Evolutionary conservation across 2,329 filamentous ascomycete genomes (phyloP), one percentile per base, ranked within the genome.

Genomic region (Purpureocillium takamizusanense): DNA sequence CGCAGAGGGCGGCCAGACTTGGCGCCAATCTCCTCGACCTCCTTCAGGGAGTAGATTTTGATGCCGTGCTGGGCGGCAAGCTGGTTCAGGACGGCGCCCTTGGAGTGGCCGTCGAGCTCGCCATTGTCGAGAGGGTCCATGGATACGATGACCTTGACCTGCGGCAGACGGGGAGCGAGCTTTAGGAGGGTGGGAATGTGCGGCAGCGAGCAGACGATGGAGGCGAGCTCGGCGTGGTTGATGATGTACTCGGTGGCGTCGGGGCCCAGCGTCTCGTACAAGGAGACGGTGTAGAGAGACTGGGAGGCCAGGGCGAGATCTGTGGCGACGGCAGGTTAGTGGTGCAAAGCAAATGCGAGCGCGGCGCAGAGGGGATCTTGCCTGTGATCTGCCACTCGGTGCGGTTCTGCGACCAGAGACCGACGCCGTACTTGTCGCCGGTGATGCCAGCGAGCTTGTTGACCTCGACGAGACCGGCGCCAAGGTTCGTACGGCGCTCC

Each of bases 181-280:
- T 88, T 89, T 45, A 95, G 70, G 39, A 95, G 74, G 13, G 79
- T 76, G 2, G 87, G 81, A 38, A 95, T 80, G 54, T 95, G 89
- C 32, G 79, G 78, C 33, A 95, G 68, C 21, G 85, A 88, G 42
- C 85, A 81, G 45, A 83, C 79, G 30, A 97, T 78, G 52, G 81
- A 86, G 42, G 72, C 62, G 40, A 97, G 67, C 45, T 81, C 74
- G 39, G 87, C 78, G 59, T 97, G 90, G 62, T 94, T 94, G 66
- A 97, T 83, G 61, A 98, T 95, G 66, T 86, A 97, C 65, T 97
- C 88, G 41, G 86, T 89, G 3, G 89, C 78, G 49, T 95, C 86
- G 11, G 90, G 83, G 9, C 90, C 90, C 5, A 98, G 76, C 11
- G 90, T 95, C 62, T 97, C 92, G 68, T 98, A 98, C 36, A 98